phyloP scores from a whole-genome alignment of 73 alveolate genomes.

The Tetrahymena borealis region DNA sequence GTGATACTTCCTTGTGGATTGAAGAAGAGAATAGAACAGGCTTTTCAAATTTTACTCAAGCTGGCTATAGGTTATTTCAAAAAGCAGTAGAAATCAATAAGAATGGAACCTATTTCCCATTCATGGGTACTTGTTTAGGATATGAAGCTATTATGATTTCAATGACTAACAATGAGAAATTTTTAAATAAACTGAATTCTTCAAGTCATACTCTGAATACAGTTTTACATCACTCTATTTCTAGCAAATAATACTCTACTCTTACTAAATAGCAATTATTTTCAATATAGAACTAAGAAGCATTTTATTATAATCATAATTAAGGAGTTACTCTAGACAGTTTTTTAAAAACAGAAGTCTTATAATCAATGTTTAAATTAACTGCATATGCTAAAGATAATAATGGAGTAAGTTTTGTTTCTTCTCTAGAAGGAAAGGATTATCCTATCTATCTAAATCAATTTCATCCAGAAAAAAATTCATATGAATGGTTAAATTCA shows the following conservation, averaged over 20 bases:
- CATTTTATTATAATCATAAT: conserved; percentile 19
- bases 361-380: background rate
- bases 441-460: conserved; percentile 1
- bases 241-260: background rate
- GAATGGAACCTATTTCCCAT: conserved; percentile 52
- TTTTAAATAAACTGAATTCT: background rate
- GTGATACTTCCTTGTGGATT: conserved; percentile 17
- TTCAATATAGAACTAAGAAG: background rate
- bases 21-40: background rate
- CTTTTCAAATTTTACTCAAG: background rate
- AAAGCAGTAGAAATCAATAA: conserved; percentile 42
- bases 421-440: conserved; percentile 14
- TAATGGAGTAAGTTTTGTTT: background rate
- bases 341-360: background rate
- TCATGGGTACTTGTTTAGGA: conserved; percentile 58
- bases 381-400: conserved; percentile 11
- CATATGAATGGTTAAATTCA: conserved; percentile 27
- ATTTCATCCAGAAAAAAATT: conserved; percentile 36
- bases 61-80: conserved; percentile 9
- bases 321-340: background rate
- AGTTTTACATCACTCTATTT: background rate
- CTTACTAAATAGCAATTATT: background rate
- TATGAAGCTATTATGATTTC: conserved; percentile 31
- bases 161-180: conserved; percentile 5
- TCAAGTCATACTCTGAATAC: background rate